Evolutionary conservation across 768 basidiomycete species (phyloP), one percentile per base, ranked within the genome.

Genomic region (Cyathus striatus): DNA sequence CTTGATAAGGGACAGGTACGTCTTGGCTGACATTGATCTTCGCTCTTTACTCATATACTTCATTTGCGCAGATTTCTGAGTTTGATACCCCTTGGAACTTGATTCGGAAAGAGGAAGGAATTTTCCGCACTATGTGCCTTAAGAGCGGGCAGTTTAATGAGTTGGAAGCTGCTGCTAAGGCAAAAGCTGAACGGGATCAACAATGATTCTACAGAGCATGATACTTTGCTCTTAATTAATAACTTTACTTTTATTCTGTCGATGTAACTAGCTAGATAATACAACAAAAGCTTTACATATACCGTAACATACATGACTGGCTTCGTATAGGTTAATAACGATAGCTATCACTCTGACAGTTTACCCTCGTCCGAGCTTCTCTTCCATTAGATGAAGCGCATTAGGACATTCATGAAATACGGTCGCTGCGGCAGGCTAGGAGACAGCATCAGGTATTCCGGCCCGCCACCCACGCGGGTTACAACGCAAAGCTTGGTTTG

Each of bases 41-140:
- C 16, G 10, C n/a, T 41, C 18, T 5, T 33, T 1, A 35, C 22
- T 34, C 40, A 35, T 13, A 30, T 40, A 38, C 6, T n/a, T 27
- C 40, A 23, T 14, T n/a, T 33, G 23, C 41, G 1, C 36, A 71
- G 72, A 60, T 85, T 37, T 75, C 63, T 7, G 82, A 85, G 58
- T 81, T 86, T 42, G 87, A 88, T 55, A 86, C 83, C 2, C 87
- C 87, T 0, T 69, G 72, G 57, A 80, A 79, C 42, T 59, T 90
- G 45, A 83, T 86, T 40, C 66, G 68, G 39, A 80, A 75, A 42
- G 74, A 78, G 35, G 69, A 72, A 39, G 82, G 86, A 0, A 69
- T 81, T n/a, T 86, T 86, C 56, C 66, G 76, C 33, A 71, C 65
- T 33, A 84, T 87, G 83, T 83, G 81, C 50, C 59, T 80, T 42